Percentiles rank a stretch among this genome's conserved stretches.
Evolutionary conservation across 768 basidiomycete genomes (phyloP).

Genomic region (Russula earlei): DNA sequence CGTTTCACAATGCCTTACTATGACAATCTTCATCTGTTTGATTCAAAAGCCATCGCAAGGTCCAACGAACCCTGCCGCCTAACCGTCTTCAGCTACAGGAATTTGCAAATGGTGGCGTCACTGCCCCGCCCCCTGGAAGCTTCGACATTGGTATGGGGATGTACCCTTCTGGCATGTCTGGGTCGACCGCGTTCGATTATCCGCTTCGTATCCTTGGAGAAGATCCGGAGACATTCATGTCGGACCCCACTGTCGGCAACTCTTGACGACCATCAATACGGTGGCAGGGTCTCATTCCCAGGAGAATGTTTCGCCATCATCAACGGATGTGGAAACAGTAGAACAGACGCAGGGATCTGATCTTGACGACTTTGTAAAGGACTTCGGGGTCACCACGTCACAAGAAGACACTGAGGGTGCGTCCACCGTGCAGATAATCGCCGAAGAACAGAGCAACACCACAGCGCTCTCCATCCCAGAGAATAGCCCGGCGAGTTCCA

Average conservation of each 20-base stretch:
- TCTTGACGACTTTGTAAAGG: conserved; percentile 9
- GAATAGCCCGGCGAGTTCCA: not conserved
- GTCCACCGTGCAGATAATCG: not conserved
- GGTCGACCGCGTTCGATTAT: not conserved
- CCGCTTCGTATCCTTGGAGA: not conserved
- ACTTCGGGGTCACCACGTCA: not conserved
- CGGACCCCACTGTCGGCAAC: not conserved
- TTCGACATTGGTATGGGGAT: conserved; percentile 7
- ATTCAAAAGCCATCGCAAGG: not conserved
- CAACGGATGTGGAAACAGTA: not conserved
- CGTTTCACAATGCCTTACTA: not conserved
- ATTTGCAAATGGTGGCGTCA: not conserved
- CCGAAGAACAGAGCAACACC: not conserved
- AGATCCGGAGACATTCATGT: not conserved
- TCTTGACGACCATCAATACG: not conserved
- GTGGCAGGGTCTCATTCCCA: not conserved
- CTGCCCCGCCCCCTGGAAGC: not conserved
- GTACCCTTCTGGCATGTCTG: not conserved
- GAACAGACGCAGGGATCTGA: not conserved
- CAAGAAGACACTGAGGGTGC: not conserved
- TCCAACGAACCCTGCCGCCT: not conserved
- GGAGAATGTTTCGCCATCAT: not conserved
- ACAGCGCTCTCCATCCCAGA: not conserved
- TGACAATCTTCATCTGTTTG: not conserved
- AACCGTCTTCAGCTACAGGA: not conserved